Evolutionary conservation across 2,329 filamentous ascomycete genomes (phyloP).

Genomic region (Aspergillus alliaceus): DNA sequence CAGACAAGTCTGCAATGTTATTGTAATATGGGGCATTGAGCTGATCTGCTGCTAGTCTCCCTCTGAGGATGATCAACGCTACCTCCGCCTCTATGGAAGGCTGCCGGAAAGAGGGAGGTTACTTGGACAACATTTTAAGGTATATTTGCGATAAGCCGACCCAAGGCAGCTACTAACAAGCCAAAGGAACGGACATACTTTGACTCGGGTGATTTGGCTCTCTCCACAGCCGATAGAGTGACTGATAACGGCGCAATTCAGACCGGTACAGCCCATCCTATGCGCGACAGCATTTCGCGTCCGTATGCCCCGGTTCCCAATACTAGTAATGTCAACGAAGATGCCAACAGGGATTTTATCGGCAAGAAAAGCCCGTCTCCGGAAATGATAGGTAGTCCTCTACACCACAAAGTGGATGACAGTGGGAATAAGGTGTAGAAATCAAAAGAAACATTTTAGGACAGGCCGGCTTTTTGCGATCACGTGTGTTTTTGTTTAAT

Average conservation of each 20-base stretch:
- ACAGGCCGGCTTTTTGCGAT: background rate
- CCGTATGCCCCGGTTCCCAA: conserved; percentile 26
- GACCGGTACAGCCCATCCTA: conserved; percentile 26
- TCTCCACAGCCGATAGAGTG: conserved; percentile 21
- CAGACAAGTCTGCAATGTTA: background rate
- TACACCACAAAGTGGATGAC: background rate
- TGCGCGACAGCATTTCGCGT: conserved; percentile 28
- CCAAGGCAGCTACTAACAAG: conserved; percentile 8
- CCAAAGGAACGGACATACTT: conserved; percentile 28
- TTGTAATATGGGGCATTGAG: background rate
- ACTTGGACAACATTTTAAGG: conserved; percentile 15
- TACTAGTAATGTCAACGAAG: conserved; percentile 22
- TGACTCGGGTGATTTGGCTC: conserved; percentile 31
- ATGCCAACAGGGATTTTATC: conserved; percentile 21
- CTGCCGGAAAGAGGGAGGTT: conserved; percentile 12
- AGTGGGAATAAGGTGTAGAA: background rate
- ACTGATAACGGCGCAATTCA: conserved; percentile 25
- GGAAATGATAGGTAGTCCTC: background rate
- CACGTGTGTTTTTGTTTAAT: too few species aligned
- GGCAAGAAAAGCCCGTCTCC: background rate
- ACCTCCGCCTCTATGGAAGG: conserved; percentile 18
- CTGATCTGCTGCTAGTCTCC: conserved; percentile 6
- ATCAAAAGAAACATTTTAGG: background rate
- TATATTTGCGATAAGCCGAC: conserved; percentile 10
- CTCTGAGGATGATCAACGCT: conserved; percentile 14